Base-by-base conservation (phyloP, 2,329 filamentous ascomycete species). In the Aspergillus sp. region DNA sequence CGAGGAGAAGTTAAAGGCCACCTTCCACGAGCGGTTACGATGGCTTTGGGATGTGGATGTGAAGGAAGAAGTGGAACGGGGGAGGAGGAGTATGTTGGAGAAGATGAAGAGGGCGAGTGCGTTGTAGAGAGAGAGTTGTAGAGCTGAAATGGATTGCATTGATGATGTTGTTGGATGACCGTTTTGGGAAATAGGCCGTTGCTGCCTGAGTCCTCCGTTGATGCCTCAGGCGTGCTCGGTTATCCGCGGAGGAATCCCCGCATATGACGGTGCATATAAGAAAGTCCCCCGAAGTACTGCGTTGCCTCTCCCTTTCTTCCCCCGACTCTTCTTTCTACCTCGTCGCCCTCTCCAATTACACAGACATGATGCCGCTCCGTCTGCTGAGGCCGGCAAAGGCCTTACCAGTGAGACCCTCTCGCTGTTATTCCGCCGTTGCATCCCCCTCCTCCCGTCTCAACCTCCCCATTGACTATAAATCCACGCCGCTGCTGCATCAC, bases 401-500 rank as follows among this genome's bases (percentile, higher is more conserved):
- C 43, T 57, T 16, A 44, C 55, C 10, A 43, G 55, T 21, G 50
- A 52, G 13, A 25, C 46, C 29, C 52, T 38, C 34, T 38, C 66
- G 72, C 34, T 55, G 63, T 25, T 82, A 84, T 68, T 80, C 82
- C 9, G 64, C 61, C 17, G 63, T 67, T 46, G 66, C 72, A n/a
- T 68, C 74, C 62, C 61, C 79, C 66, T 58, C 71, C 67, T 81
- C 82, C 53, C 80, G 81, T 60, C 83, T 99, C 50, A 99, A 99
- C 71, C 75, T 91, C 45, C 89, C 92, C 5, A 85, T 91, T 62
- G 92, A 97, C 77, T 99, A 94, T 75, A 84, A 86, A 56, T 86
- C 87, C 14, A 95, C 88, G 1, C 82, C 90, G 13, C 76, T 97
- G 38, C 82, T 99, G 23, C 83, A 91, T 53, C 94, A 97, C 69